Percentiles rank a stretch among this genome's conserved stretches.
These are phyloP conservation scores for Epichloe sibirici DNA, from an alignment of 2,329 filamentous ascomycete species.

Conservation along the genomic window DNA sequence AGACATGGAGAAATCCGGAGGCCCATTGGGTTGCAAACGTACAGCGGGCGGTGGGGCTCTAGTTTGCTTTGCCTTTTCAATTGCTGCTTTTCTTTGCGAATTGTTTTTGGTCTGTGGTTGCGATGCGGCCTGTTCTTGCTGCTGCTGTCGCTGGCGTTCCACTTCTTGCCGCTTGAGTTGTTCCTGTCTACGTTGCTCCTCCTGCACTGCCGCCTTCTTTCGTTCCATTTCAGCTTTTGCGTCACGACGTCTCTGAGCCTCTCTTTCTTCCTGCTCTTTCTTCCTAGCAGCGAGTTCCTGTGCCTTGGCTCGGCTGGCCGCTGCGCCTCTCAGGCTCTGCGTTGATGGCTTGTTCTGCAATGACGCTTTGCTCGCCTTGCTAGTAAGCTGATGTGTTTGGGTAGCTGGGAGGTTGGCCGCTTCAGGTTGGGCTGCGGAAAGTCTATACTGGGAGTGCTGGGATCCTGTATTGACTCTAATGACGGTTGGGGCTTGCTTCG, in stretches of 20 bases:
- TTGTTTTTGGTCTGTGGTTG: slow-evolving; percentile 54
- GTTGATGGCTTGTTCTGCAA: slow-evolving; percentile 45
- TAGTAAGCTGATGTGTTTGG: slow-evolving; percentile 36
- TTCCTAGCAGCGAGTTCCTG: slow-evolving; percentile 67
- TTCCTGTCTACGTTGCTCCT: slow-evolving; percentile 51
- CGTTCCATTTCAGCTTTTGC: slow-evolving; percentile 72
- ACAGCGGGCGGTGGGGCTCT: slow-evolving; percentile 48
- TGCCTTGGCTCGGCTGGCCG: slow-evolving; percentile 55
- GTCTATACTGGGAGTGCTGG: slow-evolving; percentile 44
- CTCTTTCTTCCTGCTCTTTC: slow-evolving; percentile 74
- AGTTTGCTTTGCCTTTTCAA: slow-evolving; percentile 55
- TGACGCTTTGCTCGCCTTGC: slow-evolving; percentile 56
- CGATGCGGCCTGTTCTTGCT: slow-evolving; percentile 46
- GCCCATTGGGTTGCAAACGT: slow-evolving; percentile 40
- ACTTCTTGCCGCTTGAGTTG: slow-evolving; percentile 46
- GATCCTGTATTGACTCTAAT: slow-evolving; percentile 60
- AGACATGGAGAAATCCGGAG: slow-evolving; percentile 30
- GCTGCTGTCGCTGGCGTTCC: slow-evolving; percentile 48
- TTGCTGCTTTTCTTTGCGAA: slow-evolving; percentile 48
- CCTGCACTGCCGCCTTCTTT: slow-evolving; percentile 54
- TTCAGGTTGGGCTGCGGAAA: slow-evolving; percentile 46
- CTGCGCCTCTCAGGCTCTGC: slow-evolving; percentile 47
- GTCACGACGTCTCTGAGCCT: slow-evolving; percentile 66
- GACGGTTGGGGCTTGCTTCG: slow-evolving; percentile 55
- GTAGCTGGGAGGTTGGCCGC: slow-evolving; percentile 16